Percentiles rank a stretch among this genome's conserved stretches.
Conservation (phyloP, 2,329 filamentous ascomycete genomes). For the Claviceps arundinis region DNA sequence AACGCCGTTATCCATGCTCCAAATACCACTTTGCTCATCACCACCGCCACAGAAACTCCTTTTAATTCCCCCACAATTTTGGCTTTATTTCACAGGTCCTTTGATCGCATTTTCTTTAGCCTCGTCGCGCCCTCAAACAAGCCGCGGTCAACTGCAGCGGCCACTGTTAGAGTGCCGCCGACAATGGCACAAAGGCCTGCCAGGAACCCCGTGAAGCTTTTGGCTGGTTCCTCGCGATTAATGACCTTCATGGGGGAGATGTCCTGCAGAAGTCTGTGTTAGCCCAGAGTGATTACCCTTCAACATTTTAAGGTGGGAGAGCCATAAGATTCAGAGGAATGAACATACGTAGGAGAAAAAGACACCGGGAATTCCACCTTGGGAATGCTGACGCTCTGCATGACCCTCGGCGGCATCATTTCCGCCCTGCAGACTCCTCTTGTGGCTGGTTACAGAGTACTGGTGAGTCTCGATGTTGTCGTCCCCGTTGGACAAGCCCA, state of each 20-base stretch:
- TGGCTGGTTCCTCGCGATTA: constrained; percentile 81
- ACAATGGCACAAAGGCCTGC: constrained; percentile 91
- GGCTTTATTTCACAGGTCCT: constrained; percentile 34
- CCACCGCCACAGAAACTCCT: neutral
- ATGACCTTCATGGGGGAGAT: constrained; percentile 99
- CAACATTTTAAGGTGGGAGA: neutral
- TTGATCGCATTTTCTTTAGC: constrained; percentile 72
- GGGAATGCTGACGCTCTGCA: constrained; percentile 78
- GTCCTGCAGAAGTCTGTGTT: constrained; percentile 40
- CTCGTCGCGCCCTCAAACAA: constrained; percentile 78
- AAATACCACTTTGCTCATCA: neutral
- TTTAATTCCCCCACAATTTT: neutral
- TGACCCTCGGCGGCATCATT: constrained; percentile 79
- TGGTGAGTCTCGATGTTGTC: constrained; percentile 95
- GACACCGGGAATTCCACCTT: constrained; percentile 87
- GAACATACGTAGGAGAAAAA: constrained; percentile 90
- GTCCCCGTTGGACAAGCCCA: constrained; percentile 39
- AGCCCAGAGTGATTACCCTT: neutral
- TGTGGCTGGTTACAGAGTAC: constrained; percentile 95
- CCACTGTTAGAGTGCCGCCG: constrained; percentile 88
- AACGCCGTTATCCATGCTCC: constrained; percentile 4
- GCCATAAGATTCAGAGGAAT: neutral
- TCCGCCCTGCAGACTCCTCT: constrained; percentile 73
- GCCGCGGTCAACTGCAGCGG: constrained; percentile 80
- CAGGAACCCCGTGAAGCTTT: constrained; percentile 84